These are phyloP conservation scores for Pythium phragmiticola DNA, from an alignment of 352 stramenopile genomes.

Conservation along the genomic window DNA sequence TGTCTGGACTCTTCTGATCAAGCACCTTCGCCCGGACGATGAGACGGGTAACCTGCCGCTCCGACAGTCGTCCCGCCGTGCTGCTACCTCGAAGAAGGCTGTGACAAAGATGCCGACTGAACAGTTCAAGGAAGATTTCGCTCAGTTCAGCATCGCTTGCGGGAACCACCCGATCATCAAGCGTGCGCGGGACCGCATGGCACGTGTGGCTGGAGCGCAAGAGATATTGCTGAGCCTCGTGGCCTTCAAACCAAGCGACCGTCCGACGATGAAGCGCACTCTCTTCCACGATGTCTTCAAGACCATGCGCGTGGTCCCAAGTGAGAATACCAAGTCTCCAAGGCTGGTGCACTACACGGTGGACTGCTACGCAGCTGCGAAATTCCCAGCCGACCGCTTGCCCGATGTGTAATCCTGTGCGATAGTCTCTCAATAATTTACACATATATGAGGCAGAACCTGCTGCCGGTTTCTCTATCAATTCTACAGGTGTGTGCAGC, in stretches of 20 bases:
- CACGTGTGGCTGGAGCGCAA: conserved; percentile 39
- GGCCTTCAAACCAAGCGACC: conserved; percentile 54
- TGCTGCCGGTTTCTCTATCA: conserved; percentile 1
- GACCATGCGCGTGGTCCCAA: conserved; percentile 27
- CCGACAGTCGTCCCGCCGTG: conserved; percentile 17
- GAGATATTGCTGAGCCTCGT: conserved; percentile 55
- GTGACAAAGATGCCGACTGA: conserved; percentile 19
- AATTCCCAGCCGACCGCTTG: conserved; percentile 17
- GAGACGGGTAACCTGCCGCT: conserved; percentile 22
- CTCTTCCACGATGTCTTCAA: conserved; percentile 63
- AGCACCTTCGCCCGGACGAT: conserved; percentile 56
- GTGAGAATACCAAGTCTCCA: conserved; percentile 1
- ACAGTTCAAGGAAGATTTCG: conserved; percentile 44
- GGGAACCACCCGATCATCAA: conserved; percentile 52
- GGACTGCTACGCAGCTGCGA: conserved; percentile 42
- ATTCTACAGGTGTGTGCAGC: not conserved
- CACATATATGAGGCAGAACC: conserved; percentile 6
- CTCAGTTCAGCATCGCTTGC: conserved; percentile 45
- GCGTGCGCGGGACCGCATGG: conserved; percentile 49
- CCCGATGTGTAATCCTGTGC: conserved; percentile 37
- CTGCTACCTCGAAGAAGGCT: conserved; percentile 6
- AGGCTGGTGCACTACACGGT: conserved; percentile 53
- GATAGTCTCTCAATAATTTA: not conserved
- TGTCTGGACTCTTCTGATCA: conserved; percentile 61
- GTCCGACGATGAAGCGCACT: conserved; percentile 68